Evolutionary conservation across 192 early-diverging fungal genomes (phyloP).

Genomic region (Coemansia sp.): DNA sequence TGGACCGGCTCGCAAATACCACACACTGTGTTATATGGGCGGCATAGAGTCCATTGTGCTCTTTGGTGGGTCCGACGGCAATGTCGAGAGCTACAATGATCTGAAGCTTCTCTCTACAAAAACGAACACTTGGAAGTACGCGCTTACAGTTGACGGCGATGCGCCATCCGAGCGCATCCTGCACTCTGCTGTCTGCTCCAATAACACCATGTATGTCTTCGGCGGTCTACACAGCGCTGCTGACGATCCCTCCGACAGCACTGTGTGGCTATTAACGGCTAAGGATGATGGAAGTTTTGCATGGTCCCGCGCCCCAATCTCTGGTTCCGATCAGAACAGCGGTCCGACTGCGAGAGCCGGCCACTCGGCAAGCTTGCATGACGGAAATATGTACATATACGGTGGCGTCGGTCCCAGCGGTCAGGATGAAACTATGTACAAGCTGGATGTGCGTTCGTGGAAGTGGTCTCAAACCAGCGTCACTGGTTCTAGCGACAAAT

Average conservation of each 20-base stretch:
- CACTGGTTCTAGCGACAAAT: conserved; percentile 17
- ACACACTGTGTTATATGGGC: conserved; percentile 57
- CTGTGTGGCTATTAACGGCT: conserved; percentile 54
- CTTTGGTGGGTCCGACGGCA: conserved; percentile 66
- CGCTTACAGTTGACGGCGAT: conserved; percentile 39
- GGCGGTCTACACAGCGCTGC: conserved; percentile 51
- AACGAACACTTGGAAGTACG: conserved; percentile 57
- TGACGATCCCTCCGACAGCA: conserved; percentile 48
- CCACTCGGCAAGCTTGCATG: conserved; percentile 63
- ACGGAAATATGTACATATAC: conserved; percentile 64
- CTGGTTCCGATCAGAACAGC: conserved; percentile 16
- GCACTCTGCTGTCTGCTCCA: conserved; percentile 66
- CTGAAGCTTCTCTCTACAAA: conserved; percentile 55
- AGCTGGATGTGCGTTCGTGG: conserved; percentile 61
- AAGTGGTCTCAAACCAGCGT: conserved; percentile 59
- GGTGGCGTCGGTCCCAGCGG: conserved; percentile 61
- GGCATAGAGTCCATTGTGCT: conserved; percentile 57
- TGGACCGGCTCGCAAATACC: conserved; percentile 56
- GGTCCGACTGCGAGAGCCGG: conserved; percentile 61
- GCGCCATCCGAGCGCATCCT: conserved; percentile 58
- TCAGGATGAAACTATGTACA: conserved; percentile 65
- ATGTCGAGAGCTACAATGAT: conserved; percentile 50
- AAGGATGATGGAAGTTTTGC: conserved; percentile 12
- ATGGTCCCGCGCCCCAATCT: conserved; percentile 53
- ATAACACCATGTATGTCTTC: conserved; percentile 70